Conservation (phyloP, 768 basidiomycete genomes). For the Leucocoprinus birnbaumii region DNA sequence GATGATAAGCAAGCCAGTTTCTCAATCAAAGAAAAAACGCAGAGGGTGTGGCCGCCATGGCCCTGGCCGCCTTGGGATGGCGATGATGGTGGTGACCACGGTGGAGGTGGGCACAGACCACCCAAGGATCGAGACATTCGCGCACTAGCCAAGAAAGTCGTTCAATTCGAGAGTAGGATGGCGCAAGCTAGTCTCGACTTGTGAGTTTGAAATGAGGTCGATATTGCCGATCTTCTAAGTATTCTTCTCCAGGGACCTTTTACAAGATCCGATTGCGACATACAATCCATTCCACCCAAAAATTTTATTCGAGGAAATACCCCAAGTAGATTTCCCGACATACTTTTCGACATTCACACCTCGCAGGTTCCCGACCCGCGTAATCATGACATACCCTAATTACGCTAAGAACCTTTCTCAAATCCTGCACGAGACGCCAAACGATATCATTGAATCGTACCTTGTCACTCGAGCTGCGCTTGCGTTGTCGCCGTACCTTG, state of each 20-base stretch:
- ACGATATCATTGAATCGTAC: constrained; percentile 83
- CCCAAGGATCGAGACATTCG: constrained; percentile 50
- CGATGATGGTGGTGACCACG: constrained; percentile 48
- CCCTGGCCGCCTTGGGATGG: constrained; percentile 85
- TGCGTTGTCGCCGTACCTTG: constrained; percentile 65
- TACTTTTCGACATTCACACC: constrained; percentile 88
- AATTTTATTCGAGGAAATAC: constrained; percentile 65
- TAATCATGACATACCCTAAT: constrained; percentile 81
- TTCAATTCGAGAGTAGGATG: constrained; percentile 75
- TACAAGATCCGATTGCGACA: constrained; percentile 79
- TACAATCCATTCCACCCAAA: constrained; percentile 82
- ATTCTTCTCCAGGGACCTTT: constrained; percentile 49
- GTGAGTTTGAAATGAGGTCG: constrained; percentile 33
- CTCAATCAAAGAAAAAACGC: constrained; percentile 18
- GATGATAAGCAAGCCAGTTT: constrained; percentile 11
- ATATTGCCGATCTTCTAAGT: not conserved
- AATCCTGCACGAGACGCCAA: constrained; percentile 64
- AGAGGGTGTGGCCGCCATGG: constrained; percentile 72
- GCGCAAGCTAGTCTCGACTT: constrained; percentile 80
- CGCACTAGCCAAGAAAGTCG: constrained; percentile 65
- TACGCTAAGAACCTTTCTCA: constrained; percentile 67
- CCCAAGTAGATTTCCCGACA: constrained; percentile 77
- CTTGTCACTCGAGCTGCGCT: constrained; percentile 77
- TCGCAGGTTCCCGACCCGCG: constrained; percentile 66
- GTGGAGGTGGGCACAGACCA: constrained; percentile 42